Evolutionary conservation across 2,329 filamentous ascomycete species (phyloP), one percentile per base, ranked within the genome.

Genomic region (Magnaporthales sp.): DNA sequence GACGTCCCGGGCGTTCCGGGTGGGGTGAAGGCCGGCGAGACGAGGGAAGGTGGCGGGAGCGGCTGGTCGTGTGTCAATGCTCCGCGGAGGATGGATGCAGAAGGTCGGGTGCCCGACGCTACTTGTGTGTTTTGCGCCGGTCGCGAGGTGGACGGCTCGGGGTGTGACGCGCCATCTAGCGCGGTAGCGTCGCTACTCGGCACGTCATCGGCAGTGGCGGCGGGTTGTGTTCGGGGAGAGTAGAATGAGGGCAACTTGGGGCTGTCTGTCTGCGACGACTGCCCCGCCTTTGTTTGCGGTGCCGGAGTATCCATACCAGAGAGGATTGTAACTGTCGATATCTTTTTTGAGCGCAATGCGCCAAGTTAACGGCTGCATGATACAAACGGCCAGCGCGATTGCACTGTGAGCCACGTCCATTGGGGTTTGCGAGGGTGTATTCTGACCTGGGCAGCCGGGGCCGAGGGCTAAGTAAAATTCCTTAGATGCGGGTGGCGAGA

Each of bases 1-100:
- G 82, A 77, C 6, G 82, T 81, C 4, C 86, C 87, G 0, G 87
- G 87, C 0, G 87, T 89, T 9, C 83, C 80, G 32, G 90, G 89
- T 15, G 91, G 91, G 7, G 89, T 93, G 77, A 92, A 97, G 70
- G 91, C 91, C 64, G 91, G 91, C 76, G 94, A 97, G 69, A 97
- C 89, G 63, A 95, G 87, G 4, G 92, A 92, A 4, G 88, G 84
- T 15, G 83, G 85, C 31, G 83, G 83, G 70, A 68, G 60, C 64
- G 65, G 68, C 38, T 31, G 68, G 46, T 58, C 65, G 63, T 54
- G 67, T 38, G n/a, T 67, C 38, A 66, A 68, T 70, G 66, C 67
- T 69, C 67, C 58, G 67, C 61, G 66, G 67, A 27, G 68, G 60
- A 62, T 68, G 66, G 66, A 67, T 64, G 60, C 32, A 68, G 66